Evolutionary conservation across 306 rosid genomes (phyloP), one percentile per base, ranked within the genome.

Genomic region (Lathyrus aphaca): DNA sequence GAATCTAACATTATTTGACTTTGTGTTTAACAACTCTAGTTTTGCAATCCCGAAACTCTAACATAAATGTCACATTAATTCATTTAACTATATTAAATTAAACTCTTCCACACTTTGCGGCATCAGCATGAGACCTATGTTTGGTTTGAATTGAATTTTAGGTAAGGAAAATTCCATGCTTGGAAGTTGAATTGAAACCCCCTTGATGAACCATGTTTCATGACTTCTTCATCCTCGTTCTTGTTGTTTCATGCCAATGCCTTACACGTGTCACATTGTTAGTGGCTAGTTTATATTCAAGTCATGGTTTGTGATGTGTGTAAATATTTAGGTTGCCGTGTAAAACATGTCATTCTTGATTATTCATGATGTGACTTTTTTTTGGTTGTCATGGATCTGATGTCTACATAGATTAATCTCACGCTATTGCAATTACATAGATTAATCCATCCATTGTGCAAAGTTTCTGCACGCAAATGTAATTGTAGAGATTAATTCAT

Each of bases 31-130:
- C 80, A 73, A 79, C 60, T 68, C 42, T 72, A 35, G 35, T 73
- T 79, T 73, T 67, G 32, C 84, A 86, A 83, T 85, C 87, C 90
- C 84, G 6, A 75, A 70, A 48, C 16, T 68, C 39, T 74, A 19
- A 48, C 27, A 11, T 27, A 27, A 29, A 13, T 53, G 29, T 66
- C 21, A 58, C 51, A 15, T 59, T 61, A 58, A 39, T 72, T 56
- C 48, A 39, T 67, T 15, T 9, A 29, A 21, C 63, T 55, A 79
- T 78, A 62, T 62, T 62, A 67, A 64, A 67, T 73, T 70, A 63
- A 62, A 71, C 82, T 63, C 14, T 11, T 60, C 81, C 84, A 75
- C 60, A 74, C 85, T 78, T 77, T 66, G 79, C 81, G 74, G 51
- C 85, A 75, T 51, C 71, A 69, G 46, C 83, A 68, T 64, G 78